Evolutionary conservation across 1,284 basidiomycete genomes (phyloP).

Genomic region (Tilletiaria anomala): DNA sequence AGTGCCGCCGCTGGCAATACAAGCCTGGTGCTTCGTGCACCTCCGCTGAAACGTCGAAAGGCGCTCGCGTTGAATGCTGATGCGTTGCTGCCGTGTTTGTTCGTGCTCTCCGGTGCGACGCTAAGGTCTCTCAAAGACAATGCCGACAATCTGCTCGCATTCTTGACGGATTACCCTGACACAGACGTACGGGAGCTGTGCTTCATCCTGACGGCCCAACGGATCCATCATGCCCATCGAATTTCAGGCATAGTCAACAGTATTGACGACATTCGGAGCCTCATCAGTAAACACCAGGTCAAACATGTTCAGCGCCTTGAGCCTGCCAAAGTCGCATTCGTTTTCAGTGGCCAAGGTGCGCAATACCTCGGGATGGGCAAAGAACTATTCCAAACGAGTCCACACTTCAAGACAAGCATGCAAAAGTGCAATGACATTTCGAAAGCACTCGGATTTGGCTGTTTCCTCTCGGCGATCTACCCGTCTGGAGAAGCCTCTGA

Average conservation of each 20-base stretch:
- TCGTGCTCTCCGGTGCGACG: conserved; percentile 11
- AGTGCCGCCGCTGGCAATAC: conserved; percentile 19
- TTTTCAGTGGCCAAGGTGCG: conserved; percentile 17
- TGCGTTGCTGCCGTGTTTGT: conserved; percentile 2
- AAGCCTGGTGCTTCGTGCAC: conserved; percentile 12
- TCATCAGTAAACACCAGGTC: conserved; percentile 11
- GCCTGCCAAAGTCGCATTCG: conserved; percentile 7
- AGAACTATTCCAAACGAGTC: conserved; percentile 9
- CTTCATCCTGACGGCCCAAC: neutral
- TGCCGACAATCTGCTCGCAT: conserved; percentile 8
- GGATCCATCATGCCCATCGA: conserved; percentile 3
- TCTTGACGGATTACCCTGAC: conserved; percentile 6
- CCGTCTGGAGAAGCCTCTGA: conserved; percentile 4
- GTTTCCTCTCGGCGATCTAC: conserved; percentile 10
- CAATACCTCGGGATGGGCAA: conserved; percentile 17
- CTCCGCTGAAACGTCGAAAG: conserved; percentile 1
- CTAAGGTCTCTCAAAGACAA: conserved; percentile 12
- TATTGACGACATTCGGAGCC: conserved; percentile 5
- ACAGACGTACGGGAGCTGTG: conserved; percentile 7
- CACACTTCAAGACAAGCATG: conserved; percentile 8
- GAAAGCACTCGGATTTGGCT: conserved; percentile 5
- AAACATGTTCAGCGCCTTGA: too few relatives aligned
- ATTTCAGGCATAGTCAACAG: conserved; percentile 6
- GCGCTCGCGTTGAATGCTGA: too few relatives aligned
- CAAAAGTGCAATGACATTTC: conserved; percentile 11